Percentiles rank a stretch among this genome's conserved stretches.
These are phyloP conservation scores for Physcomitrium patens DNA, from an alignment of 225 moss, liverwort and hornwort species.

Conservation along the genomic window DNA sequence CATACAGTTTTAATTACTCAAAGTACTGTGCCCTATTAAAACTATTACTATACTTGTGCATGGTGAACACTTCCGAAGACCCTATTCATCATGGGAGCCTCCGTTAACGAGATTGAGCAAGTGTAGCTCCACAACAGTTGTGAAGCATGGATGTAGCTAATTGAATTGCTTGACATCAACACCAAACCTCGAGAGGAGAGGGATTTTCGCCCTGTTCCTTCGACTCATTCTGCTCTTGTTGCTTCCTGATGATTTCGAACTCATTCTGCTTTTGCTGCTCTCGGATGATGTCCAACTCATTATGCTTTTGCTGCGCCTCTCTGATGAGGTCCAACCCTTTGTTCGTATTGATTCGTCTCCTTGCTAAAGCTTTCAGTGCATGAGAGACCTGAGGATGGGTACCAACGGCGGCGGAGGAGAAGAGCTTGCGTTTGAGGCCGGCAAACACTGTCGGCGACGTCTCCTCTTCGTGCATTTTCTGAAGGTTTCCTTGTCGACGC, in stretches of 20 bases:
- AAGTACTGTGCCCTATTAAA: background rate
- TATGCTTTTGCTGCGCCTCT: conserved; percentile 10
- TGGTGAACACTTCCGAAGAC: background rate
- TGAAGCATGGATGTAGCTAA: background rate
- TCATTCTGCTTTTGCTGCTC: conserved; percentile 47
- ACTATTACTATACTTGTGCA: background rate
- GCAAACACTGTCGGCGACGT: conserved; percentile 26
- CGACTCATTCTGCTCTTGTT: conserved; percentile 39
- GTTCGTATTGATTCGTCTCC: conserved; percentile 45
- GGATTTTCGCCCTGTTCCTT: conserved; percentile 28
- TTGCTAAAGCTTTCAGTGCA: conserved; percentile 48
- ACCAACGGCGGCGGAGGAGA: conserved; percentile 24
- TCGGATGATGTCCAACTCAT: conserved; percentile 24
- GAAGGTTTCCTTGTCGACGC: background rate
- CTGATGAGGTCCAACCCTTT: conserved; percentile 34
- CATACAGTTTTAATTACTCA: background rate
- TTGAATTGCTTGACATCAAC: background rate
- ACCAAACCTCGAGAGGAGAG: conserved; percentile 27
- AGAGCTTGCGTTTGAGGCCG: conserved; percentile 53
- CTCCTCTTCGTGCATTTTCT: conserved; percentile 40
- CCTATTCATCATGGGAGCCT: background rate
- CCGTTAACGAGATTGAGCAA: no score
- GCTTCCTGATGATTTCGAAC: conserved; percentile 37
- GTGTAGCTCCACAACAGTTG: background rate
- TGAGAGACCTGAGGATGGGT: conserved; percentile 36